These are phyloP conservation scores for Cutaneotrichosporon dermatis DNA, from an alignment of 1,284 basidiomycete species.

Conservation along the genomic window DNA sequence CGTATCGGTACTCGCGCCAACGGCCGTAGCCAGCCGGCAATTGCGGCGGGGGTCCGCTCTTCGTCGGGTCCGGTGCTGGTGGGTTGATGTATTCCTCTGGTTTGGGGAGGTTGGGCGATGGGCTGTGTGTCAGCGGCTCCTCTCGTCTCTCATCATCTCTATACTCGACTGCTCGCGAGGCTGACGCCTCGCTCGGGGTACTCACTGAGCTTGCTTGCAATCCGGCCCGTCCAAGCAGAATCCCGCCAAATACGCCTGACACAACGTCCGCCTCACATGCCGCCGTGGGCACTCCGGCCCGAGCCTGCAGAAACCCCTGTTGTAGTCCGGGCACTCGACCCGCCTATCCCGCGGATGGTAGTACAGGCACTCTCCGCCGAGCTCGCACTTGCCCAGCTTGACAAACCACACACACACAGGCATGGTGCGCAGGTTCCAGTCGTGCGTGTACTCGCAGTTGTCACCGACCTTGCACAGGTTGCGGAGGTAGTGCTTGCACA, in stretches of 20 bases:
- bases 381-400: constrained; percentile 96
- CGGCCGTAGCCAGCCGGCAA: constrained; percentile 62
- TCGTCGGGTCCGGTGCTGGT: constrained; percentile 65
- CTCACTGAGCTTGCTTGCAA: constrained; percentile 87
- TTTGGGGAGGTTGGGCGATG: constrained; percentile 53
- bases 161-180: not conserved
- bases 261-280: constrained; percentile 85
- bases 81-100: constrained; percentile 75
- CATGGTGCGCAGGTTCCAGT: constrained; percentile 96
- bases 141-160: no score
- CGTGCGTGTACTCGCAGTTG: constrained; percentile 97
- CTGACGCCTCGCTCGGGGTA: constrained; percentile 22
- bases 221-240: constrained; percentile 93
- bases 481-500: constrained; percentile 99
- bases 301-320: constrained; percentile 88
- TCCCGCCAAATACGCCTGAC: constrained; percentile 85
- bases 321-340: constrained; percentile 93
- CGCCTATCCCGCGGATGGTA: constrained; percentile 84
- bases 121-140: constrained; percentile 24
- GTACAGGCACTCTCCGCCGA: constrained; percentile 97
- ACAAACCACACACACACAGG: constrained; percentile 99
- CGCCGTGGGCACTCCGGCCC: constrained; percentile 86
- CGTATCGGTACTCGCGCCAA: constrained; percentile 72
- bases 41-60: constrained; percentile 80
- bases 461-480: constrained; percentile 98